Percentiles rank a stretch among this genome's conserved stretches.
These are phyloP conservation scores for Paramyrothecium sp. DNA, from an alignment of 2,329 filamentous ascomycete species.

Conservation along the genomic window DNA sequence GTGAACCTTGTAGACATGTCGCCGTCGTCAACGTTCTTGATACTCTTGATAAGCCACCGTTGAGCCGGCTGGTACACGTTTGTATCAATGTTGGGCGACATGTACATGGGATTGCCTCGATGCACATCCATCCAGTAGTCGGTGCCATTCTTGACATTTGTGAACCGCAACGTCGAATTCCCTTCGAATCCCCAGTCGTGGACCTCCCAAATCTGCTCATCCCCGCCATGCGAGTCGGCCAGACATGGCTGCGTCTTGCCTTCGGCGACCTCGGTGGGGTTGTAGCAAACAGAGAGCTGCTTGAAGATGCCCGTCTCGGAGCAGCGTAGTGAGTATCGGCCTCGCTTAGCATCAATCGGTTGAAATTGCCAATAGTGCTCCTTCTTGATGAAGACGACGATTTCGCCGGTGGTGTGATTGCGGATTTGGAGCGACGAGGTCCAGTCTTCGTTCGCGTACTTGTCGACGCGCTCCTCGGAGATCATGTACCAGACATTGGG, in stretches of 20 bases:
- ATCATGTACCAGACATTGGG: constrained; percentile 33
- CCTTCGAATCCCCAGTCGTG: constrained; percentile 21
- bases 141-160: constrained; percentile 29
- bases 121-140: constrained; percentile 30
- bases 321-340: constrained; percentile 29
- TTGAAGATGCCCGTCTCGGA: constrained; percentile 21
- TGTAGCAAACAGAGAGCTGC: constrained; percentile 28
- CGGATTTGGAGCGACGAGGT: constrained; percentile 14
- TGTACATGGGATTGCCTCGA: constrained; percentile 25
- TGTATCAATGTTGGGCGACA: constrained; percentile 22
- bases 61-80: constrained; percentile 24
- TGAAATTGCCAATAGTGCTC: constrained; percentile 26
- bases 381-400: constrained; percentile 16
- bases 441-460: constrained; percentile 17
- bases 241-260: constrained; percentile 27
- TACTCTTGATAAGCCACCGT: constrained; percentile 32
- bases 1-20: constrained; percentile 30
- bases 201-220: constrained; percentile 32
- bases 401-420: constrained; percentile 8
- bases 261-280: constrained; percentile 16
- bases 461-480: constrained; percentile 32
- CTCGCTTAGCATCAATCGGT: constrained; percentile 18
- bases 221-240: constrained; percentile 16
- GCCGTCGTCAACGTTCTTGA: constrained; percentile 23
- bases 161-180: constrained; percentile 19